Evolutionary conservation across 2,329 filamentous ascomycete genomes (phyloP), one percentile per base, ranked within the genome.

Genomic region (Penicillium sclerotiorum): DNA sequence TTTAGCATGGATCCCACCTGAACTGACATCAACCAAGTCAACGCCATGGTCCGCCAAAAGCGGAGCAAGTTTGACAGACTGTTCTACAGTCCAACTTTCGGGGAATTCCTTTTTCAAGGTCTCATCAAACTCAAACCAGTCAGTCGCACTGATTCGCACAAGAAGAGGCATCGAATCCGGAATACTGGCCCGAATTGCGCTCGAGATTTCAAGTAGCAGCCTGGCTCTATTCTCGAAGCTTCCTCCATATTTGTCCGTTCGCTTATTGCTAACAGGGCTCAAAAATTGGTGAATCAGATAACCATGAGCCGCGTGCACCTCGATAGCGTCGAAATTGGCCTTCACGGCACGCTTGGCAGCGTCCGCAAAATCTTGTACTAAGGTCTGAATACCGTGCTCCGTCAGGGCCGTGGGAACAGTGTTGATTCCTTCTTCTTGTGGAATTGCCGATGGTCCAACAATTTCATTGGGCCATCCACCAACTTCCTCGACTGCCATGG

Each of bases 141-240:
- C 84, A 5, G 82, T 85, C 4, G 76, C 78, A n/a, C 80, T 84
- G 57, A 86, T 75, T 46, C 84, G 77, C 21, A 86, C 60, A 58
- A 84, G 77, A 3, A 87, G 70, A 3, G 83, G 82, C 74, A 79
- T 81, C 4, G 68, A 65, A 9, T 70, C 64, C 3, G 83, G 83
- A 3, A 79, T 58, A n/a, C 11, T 33, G 11, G 18, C 78, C 54
- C 81, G 74, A 40, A 75, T 53, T 20, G 44, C 55, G 7, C 47
- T 41, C n/a, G 7, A 37, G 13, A 56, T 27, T 7, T 58, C 57
- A 3, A 23, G n/a, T 15, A 35, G 8, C 13, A 35, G 5, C 5
- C 32, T 4, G 9, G 8, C 5, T 9, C 32, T 15, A 17, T 78
- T 77, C 53, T 77, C 73, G 28, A 79, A 63, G 12, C 66, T 75